phyloP scores from a whole-genome alignment of 768 basidiomycete genomes.

The Calocybe indica region DNA sequence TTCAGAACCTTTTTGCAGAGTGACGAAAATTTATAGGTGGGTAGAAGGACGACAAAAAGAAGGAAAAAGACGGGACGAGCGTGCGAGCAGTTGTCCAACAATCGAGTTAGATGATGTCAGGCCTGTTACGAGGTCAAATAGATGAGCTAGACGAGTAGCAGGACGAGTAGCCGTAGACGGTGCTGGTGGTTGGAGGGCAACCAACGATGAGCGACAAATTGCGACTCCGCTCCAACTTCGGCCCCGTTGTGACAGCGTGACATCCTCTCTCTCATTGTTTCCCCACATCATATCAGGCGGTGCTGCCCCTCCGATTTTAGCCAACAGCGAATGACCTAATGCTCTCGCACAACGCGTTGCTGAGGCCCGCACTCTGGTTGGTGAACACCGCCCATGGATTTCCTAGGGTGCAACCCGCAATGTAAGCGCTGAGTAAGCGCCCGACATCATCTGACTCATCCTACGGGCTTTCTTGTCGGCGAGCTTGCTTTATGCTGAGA shows the following conservation, averaged over 20 bases:
- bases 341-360: too few relatives aligned
- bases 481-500: too few relatives aligned
- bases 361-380: too few relatives aligned
- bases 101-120: constrained; percentile 10
- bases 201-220: constrained; percentile 35
- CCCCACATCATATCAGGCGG: too few relatives aligned
- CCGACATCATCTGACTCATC: too few relatives aligned
- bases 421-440: too few relatives aligned
- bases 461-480: too few relatives aligned
- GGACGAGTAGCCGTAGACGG: constrained; percentile 20
- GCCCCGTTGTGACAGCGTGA: constrained; percentile 17
- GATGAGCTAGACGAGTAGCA: constrained; percentile 18
- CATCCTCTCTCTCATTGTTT: not conserved
- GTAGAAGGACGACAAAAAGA: constrained; percentile 20
- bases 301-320: too few relatives aligned
- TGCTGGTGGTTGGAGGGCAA: constrained; percentile 42
- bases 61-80: constrained; percentile 18
- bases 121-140: constrained; percentile 16
- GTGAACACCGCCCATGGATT: too few relatives aligned
- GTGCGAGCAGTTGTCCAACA: constrained; percentile 12
- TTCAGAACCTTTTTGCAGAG: constrained; percentile 20
- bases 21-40: constrained; percentile 22
- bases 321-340: too few relatives aligned
- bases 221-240: constrained; percentile 41
- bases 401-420: too few relatives aligned